These are phyloP conservation scores for Chlorella sp. DNA, from an alignment of 139 green algal genomes.

Conservation along the genomic window DNA sequence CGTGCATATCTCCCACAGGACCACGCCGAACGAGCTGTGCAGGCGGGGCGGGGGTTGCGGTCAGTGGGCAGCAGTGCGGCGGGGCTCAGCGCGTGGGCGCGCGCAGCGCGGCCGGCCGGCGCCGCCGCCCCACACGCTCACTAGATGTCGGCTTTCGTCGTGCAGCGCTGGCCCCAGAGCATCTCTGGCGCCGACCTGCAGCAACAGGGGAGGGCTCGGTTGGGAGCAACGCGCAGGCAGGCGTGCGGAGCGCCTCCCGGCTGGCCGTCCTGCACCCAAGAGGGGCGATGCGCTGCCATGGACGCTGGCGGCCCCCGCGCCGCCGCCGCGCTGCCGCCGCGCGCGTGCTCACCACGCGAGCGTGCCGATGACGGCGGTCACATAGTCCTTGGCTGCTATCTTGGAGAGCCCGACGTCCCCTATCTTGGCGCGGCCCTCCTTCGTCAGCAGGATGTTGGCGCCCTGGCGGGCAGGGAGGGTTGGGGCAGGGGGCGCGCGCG, in stretches of 20 bases:
- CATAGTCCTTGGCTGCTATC: conserved; percentile 31
- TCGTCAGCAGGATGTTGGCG: conserved; percentile 24
- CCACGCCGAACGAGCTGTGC: conserved; percentile 8
- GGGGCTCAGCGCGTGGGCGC: too few species aligned
- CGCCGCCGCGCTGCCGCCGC: background rate
- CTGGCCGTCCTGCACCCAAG: too few species aligned
- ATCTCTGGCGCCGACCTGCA: conserved; percentile 44
- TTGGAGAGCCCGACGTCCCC: conserved; percentile 47
- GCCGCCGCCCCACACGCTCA: conserved; percentile 23
- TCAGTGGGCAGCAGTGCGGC: background rate
- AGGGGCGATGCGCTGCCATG: too few species aligned
- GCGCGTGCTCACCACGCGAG: conserved; percentile 13
- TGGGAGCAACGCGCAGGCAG: background rate
- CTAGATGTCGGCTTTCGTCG: conserved; percentile 46
- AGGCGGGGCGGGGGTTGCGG: background rate
- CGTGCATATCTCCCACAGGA: conserved; percentile 32
- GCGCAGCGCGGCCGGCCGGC: too few species aligned
- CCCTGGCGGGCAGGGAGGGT: too few species aligned
- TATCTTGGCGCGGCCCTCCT: conserved; percentile 48
- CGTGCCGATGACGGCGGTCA: conserved; percentile 14
- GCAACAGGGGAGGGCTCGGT: too few species aligned
- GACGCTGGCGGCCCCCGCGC: too few species aligned
- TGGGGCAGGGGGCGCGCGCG: too few species aligned
- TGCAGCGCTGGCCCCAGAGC: conserved; percentile 42
- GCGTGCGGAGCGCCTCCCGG: too few species aligned